Percentiles rank a stretch among this genome's conserved stretches.
phyloP scores from a whole-genome alignment of 2,329 filamentous ascomycete species.

The Plenodomus biglobosus region DNA sequence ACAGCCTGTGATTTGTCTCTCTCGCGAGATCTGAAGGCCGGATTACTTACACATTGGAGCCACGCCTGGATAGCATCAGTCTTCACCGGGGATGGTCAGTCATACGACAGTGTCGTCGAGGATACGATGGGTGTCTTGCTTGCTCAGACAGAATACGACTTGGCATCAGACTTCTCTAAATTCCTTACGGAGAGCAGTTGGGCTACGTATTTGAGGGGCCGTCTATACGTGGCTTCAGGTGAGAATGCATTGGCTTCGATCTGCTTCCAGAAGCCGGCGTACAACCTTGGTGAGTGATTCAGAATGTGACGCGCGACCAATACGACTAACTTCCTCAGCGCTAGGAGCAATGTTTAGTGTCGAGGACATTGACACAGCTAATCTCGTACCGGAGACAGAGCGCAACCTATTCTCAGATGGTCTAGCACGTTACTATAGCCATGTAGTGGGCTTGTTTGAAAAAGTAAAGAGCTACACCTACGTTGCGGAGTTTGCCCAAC shows the following conservation, averaged over 20 bases:
- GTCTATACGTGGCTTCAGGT: conserved; percentile 71
- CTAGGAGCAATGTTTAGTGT: conserved; percentile 39
- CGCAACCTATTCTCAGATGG: conserved; percentile 69
- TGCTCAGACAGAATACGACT: conserved; percentile 46
- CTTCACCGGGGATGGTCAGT: conserved; percentile 33
- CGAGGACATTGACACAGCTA: conserved; percentile 47
- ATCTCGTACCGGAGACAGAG: conserved; percentile 73
- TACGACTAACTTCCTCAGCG: conserved; percentile 29
- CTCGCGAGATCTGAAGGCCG: conserved; percentile 29
- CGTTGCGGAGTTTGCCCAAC: conserved; percentile 78
- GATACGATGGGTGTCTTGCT: conserved; percentile 51
- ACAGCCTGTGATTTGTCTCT: conserved; percentile 36
- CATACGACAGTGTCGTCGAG: conserved; percentile 43
- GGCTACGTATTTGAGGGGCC: conserved; percentile 78
- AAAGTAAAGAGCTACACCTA: conserved; percentile 73
- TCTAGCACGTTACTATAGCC: conserved; percentile 80
- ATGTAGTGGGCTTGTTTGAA: conserved; percentile 82
- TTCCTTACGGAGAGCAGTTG: conserved; percentile 61
- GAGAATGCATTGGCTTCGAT: conserved; percentile 72
- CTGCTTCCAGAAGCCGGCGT: conserved; percentile 80
- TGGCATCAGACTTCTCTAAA: conserved; percentile 67
- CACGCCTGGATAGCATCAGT: conserved; percentile 49
- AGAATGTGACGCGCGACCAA: not conserved
- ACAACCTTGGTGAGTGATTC: conserved; percentile 69
- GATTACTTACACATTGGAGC: conserved; percentile 50